Evolutionary conservation across 805 yeast genomes (phyloP).

Genomic region (Cyberlindnera saturnus): DNA sequence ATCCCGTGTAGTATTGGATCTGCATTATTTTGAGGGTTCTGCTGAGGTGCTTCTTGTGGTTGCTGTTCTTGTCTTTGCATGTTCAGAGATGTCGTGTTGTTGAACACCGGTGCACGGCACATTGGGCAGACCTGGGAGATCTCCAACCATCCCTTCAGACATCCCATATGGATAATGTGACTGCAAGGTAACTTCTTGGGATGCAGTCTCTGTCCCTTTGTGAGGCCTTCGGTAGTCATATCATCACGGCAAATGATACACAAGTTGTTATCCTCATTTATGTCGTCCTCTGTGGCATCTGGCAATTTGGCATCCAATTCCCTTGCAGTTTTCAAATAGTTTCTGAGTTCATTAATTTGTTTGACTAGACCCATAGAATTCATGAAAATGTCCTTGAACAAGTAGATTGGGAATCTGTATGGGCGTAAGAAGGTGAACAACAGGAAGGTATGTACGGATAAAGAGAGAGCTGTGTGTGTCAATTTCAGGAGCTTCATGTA

Average conservation of each 20-base stretch:
- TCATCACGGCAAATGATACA: slow-evolving; percentile 94
- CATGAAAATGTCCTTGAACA: slow-evolving; percentile 44
- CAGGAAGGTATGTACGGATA: slow-evolving; percentile 38
- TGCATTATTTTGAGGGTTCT: not conserved
- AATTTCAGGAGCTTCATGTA: slow-evolving; percentile 54
- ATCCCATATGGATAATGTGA: slow-evolving; percentile 84
- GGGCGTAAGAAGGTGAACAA: slow-evolving; percentile 41
- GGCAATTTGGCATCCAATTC: slow-evolving; percentile 58
- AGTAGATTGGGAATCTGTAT: slow-evolving; percentile 38
- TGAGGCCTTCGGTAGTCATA: slow-evolving; percentile 44
- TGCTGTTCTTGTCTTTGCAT: slow-evolving; percentile 1
- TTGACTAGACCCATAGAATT: slow-evolving; percentile 28
- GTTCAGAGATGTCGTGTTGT: slow-evolving; percentile 5
- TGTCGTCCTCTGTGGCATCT: slow-evolving; percentile 54
- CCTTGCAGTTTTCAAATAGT: slow-evolving; percentile 40
- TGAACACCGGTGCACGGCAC: slow-evolving; percentile 68
- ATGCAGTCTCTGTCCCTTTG: slow-evolving; percentile 35
- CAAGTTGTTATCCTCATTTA: slow-evolving; percentile 52
- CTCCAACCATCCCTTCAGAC: slow-evolving; percentile 89
- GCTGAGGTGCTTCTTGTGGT: slow-evolving; percentile 3
- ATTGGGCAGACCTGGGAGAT: slow-evolving; percentile 91
- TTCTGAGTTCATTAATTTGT: slow-evolving; percentile 32
- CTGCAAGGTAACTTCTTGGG: slow-evolving; percentile 82
- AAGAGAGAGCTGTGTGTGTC: slow-evolving; percentile 41
- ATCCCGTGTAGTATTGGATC: not conserved